These are phyloP conservation scores for Plectosphaerella plurivora DNA, from an alignment of 2,329 filamentous ascomycete genomes.

Conservation along the genomic window DNA sequence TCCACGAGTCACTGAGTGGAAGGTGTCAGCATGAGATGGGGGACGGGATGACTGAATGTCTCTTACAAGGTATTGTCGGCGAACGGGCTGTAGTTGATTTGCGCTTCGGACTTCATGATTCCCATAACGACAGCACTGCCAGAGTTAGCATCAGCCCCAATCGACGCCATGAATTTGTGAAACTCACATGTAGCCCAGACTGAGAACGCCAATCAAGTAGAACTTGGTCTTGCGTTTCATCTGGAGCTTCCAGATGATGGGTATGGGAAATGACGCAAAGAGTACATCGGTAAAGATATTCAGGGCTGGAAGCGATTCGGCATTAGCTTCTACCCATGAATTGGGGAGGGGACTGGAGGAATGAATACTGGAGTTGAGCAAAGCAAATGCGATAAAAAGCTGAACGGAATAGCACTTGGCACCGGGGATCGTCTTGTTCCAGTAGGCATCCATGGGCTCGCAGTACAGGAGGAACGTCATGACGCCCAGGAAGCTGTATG, in stretches of 20 bases:
- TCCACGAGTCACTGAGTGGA: constrained; percentile 17
- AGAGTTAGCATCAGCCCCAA: not conserved
- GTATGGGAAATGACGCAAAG: constrained; percentile 21
- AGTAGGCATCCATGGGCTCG: not conserved
- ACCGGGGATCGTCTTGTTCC: not conserved
- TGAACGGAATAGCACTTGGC: no score
- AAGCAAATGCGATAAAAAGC: not conserved
- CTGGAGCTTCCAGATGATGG: constrained; percentile 22
- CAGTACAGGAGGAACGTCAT: constrained; percentile 11
- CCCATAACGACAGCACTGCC: constrained; percentile 20
- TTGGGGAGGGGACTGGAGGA: no score
- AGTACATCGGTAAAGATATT: constrained; percentile 24
- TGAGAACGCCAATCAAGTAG: constrained; percentile 23
- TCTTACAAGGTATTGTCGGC: no score
- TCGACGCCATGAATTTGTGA: not conserved
- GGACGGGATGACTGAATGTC: no score
- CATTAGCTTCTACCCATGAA: not conserved
- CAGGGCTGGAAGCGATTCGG: constrained; percentile 11
- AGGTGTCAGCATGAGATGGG: constrained; percentile 14
- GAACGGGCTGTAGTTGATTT: no score
- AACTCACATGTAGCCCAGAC: constrained; percentile 23
- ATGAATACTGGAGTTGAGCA: constrained; percentile 16
- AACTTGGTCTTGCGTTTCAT: constrained; percentile 17
- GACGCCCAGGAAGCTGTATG: no score
- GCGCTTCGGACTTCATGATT: constrained; percentile 18